Evolutionary conservation across 768 basidiomycete species (phyloP).

Genomic region (Lyophyllum semitale): DNA sequence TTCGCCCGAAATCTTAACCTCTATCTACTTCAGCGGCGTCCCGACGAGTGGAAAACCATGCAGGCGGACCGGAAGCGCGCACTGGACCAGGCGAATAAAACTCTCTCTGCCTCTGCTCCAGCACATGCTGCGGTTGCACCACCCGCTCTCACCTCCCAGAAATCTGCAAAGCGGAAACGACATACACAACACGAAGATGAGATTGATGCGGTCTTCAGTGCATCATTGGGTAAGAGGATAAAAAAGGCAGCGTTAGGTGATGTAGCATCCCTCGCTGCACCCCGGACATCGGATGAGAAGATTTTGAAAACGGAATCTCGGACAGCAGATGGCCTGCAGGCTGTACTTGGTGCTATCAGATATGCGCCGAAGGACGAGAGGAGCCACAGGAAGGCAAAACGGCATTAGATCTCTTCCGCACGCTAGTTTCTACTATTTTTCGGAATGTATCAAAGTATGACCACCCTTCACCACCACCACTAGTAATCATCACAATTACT

Average conservation of each 20-base stretch:
- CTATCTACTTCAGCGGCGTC: conserved; percentile 72
- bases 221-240: conserved; percentile 55
- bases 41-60: conserved; percentile 81
- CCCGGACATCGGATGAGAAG: conserved; percentile 11
- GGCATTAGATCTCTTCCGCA: not conserved
- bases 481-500: too few relatives aligned
- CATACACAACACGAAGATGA: conserved; percentile 54
- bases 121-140: not conserved
- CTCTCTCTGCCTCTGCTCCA: conserved; percentile 1
- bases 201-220: conserved; percentile 74
- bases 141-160: not conserved
- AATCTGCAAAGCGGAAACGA: conserved; percentile 41
- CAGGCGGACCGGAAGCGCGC: conserved; percentile 51
- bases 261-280: not conserved
- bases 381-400: conserved; percentile 27
- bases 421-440: not conserved
- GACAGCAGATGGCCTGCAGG: conserved; percentile 41
- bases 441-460: too few relatives aligned
- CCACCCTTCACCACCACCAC: too few relatives aligned
- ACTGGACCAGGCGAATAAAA: conserved; percentile 15
- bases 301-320: conserved; percentile 6
- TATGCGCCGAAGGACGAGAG: conserved; percentile 53
- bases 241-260: conserved; percentile 53
- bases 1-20: conserved; percentile 81
- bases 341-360: conserved; percentile 61